Percentiles rank a stretch among this genome's conserved stretches.
Evolutionary conservation across 2,329 filamentous ascomycete species (phyloP).

Genomic region (Passalora sequoiae): DNA sequence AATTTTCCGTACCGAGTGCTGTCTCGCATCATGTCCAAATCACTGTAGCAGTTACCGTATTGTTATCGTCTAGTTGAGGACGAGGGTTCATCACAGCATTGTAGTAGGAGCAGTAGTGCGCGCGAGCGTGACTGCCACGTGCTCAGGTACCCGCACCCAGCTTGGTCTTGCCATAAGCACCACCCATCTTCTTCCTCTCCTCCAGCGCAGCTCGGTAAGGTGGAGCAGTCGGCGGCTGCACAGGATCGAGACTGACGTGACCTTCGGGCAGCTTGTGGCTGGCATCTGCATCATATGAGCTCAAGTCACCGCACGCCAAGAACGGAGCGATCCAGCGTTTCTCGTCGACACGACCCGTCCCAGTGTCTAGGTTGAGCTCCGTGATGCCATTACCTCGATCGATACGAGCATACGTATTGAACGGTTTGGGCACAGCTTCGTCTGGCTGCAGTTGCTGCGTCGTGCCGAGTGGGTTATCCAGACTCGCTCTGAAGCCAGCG

Average conservation of each 20-base stretch:
- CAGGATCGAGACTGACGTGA: constrained; percentile 79
- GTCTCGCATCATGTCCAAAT: too few relatives aligned
- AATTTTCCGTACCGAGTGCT: too few relatives aligned
- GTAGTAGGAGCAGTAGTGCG: too few relatives aligned
- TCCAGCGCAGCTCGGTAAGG: constrained; percentile 91
- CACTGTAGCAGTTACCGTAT: too few relatives aligned
- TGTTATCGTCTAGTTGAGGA: too few relatives aligned
- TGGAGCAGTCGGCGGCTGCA: constrained; percentile 92
- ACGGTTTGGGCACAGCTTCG: constrained; percentile 5
- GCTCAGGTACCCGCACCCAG: constrained; percentile 13
- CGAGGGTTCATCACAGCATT: too few relatives aligned
- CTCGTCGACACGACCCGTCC: constrained; percentile 41
- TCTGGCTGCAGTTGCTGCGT: constrained; percentile 10
- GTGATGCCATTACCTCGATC: constrained; percentile 45
- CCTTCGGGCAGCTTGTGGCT: constrained; percentile 85
- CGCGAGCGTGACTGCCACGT: too few relatives aligned
- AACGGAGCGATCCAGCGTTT: constrained; percentile 87
- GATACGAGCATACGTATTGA: constrained; percentile 26
- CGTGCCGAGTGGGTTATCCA: constrained; percentile 69
- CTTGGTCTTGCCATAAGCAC: constrained; percentile 70
- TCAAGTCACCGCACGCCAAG: constrained; percentile 93
- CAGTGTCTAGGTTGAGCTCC: constrained; percentile 43
- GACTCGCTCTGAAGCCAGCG: constrained; percentile 65
- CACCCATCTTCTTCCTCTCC: constrained; percentile 68
- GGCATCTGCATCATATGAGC: constrained; percentile 90